These are phyloP conservation scores for Phytopythium sindhum DNA, from an alignment of 352 stramenopile genomes.

Conservation along the genomic window DNA sequence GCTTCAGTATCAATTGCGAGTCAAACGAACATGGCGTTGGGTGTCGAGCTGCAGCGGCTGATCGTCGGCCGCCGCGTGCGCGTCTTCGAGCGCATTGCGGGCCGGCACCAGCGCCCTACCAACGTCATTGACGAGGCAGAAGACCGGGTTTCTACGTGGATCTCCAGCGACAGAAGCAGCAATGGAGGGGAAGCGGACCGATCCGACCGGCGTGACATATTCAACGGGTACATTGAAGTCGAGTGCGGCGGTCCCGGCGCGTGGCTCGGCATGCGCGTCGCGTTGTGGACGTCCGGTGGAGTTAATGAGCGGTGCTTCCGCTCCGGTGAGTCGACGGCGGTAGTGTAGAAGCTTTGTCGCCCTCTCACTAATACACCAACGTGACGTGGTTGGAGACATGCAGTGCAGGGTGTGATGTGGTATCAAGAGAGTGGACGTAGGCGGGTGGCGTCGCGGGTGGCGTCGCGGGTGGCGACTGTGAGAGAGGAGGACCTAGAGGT, in stretches of 20 bases:
- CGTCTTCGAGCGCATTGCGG: conserved; percentile 3
- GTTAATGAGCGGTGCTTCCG: conserved; percentile 10
- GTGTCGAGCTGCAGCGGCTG: not conserved
- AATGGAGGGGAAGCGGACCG: not conserved
- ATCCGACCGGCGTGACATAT: conserved; percentile 9
- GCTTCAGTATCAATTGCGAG: not conserved
- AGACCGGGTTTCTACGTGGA: not conserved
- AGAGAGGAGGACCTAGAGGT: not conserved
- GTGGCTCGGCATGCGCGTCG: conserved; percentile 21
- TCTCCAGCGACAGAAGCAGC: not conserved
- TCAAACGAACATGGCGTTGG: not conserved
- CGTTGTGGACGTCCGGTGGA: conserved; percentile 18
- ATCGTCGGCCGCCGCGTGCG: conserved; percentile 2
- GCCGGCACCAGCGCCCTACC: too few relatives aligned
- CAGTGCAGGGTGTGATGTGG: conserved; percentile 25
- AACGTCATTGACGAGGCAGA: not conserved
- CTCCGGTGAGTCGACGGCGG: conserved; percentile 13
- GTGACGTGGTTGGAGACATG: not conserved
- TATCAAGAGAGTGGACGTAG: not conserved
- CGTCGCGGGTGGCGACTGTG: not conserved
- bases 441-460: not conserved
- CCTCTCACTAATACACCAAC: conserved; percentile 5
- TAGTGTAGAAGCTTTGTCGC: not conserved
- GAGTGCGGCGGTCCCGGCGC: conserved; percentile 17
- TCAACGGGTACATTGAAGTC: conserved; percentile 26